Evolutionary conservation across 257 asterid genomes (phyloP), one percentile per base, ranked within the genome.

Genomic region (Cruciata laevipes): DNA sequence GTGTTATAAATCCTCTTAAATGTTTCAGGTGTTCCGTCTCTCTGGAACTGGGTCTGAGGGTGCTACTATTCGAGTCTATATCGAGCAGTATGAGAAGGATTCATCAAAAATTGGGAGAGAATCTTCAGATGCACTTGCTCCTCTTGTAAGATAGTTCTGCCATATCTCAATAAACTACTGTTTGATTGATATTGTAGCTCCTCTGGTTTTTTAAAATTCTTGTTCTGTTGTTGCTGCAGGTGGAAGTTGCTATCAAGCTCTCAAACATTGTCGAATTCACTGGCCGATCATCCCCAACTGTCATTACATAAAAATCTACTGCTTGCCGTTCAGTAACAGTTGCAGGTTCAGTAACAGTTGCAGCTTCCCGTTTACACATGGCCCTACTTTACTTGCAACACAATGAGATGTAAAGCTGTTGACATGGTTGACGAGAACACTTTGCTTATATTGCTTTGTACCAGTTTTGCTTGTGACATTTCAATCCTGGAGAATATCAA

Each of bases 31-130:
- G 63, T 90, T 90, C 95, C 96, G 97, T 66, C 99, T 93, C 25
- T 93, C 99, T 71, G 97, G 99, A 77, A 93, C 99, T 72, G 99
- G 99, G 21, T 93, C 99, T 13, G 99, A 86, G 78, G 99, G 96
- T 44, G 99, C 99, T 10, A 93, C 99, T 5, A 90, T 93, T 74
- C 97, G 99, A 69, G 88, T 93, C 60, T 93, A 93, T 79, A 86
- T 93, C 23, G 97, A 93, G 80, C 99, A 93, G 71, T 93, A 90
- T 24, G 97, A 88, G 83, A 87, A 84, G 73, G 96, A 86, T 74
- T 52, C 99, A 27, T 81, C 88, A 67, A 93, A 90, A 83, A 93
- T 55, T 20, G 95, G 97, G 52, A 79, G 88, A 77, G 99, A 90
- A 23, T 90, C 97, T 53, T 79, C 73, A 40, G 95, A 90, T 1